Percentiles rank a stretch among this genome's conserved stretches.
These are phyloP conservation scores for Cymbopogon citratus DNA, from an alignment of 176 grass and related monocot genomes.

Conservation along the genomic window DNA sequence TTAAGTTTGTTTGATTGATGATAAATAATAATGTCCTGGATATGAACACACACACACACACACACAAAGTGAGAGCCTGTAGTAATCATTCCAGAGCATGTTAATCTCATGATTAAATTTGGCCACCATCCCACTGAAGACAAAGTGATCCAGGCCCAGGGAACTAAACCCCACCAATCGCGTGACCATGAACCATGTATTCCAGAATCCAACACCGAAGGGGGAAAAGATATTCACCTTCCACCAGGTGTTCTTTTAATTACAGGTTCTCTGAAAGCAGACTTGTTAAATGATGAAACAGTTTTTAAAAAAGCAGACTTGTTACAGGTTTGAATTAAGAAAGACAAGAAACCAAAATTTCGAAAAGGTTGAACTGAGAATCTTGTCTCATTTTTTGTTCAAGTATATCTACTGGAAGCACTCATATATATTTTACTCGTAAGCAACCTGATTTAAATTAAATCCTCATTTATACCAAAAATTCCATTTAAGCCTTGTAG, in stretches of 20 bases:
- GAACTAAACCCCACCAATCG: neutral
- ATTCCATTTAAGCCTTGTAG: no score
- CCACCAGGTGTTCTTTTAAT: no score
- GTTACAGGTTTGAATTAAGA: no score
- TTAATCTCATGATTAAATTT: neutral
- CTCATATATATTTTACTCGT: neutral
- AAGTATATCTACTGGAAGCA: neutral
- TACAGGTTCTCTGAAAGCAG: no score
- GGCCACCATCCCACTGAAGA: neutral
- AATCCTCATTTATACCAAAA: neutral
- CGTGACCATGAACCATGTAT: neutral
- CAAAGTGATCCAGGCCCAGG: neutral
- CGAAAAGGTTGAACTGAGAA: no score
- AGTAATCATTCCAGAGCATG: neutral
- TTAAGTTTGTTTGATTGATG: neutral
- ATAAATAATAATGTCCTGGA: neutral
- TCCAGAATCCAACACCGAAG: neutral
- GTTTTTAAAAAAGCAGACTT: no score
- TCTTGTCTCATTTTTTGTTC: no score
- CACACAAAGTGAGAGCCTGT: neutral
- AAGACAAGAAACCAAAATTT: no score
- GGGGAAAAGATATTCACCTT: no score
- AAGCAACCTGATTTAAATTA: neutral
- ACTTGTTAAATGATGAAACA: no score
- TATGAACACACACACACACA: neutral